phyloP scores from a whole-genome alignment of 768 basidiomycete species.

The Hygrocybe coccinea region DNA sequence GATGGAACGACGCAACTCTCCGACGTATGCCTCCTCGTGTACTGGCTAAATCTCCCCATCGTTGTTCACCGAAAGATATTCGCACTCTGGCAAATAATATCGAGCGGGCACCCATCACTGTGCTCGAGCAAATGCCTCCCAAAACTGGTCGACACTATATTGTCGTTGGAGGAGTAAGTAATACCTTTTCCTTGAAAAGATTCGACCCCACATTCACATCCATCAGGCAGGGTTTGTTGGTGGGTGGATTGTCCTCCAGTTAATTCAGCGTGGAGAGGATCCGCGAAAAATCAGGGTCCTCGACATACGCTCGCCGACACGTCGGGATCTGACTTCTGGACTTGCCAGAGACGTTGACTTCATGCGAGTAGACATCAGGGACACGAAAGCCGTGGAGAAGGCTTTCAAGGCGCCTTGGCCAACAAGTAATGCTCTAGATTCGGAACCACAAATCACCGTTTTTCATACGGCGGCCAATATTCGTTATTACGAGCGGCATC shows the following conservation, averaged over 20 bases:
- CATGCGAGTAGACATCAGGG: conserved; percentile 53
- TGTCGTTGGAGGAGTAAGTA: conserved; percentile 64
- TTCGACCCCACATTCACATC: neutral
- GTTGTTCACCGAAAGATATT: conserved; percentile 44
- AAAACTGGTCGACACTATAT: conserved; percentile 74
- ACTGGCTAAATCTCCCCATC: conserved; percentile 45
- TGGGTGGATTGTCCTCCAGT: conserved; percentile 69
- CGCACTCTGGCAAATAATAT: conserved; percentile 34
- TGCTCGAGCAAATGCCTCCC: conserved; percentile 50
- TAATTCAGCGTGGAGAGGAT: conserved; percentile 62
- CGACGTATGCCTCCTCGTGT: conserved; percentile 46
- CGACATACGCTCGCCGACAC: conserved; percentile 60
- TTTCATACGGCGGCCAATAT: conserved; percentile 78
- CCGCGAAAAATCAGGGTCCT: conserved; percentile 59
- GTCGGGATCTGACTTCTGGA: conserved; percentile 52
- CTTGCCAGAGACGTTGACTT: conserved; percentile 51
- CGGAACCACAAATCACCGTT: conserved; percentile 48
- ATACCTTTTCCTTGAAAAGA: neutral
- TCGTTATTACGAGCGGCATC: conserved; percentile 67
- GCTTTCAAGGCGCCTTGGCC: conserved; percentile 69
- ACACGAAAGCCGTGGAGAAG: conserved; percentile 46
- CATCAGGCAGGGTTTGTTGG: conserved; percentile 67
- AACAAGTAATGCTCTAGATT: conserved; percentile 14
- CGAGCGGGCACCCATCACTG: conserved; percentile 28
- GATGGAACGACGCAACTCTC: conserved; percentile 53